Conservation (phyloP, 2,329 filamentous ascomycete genomes). For the Thielaviopsis euricoi region DNA sequence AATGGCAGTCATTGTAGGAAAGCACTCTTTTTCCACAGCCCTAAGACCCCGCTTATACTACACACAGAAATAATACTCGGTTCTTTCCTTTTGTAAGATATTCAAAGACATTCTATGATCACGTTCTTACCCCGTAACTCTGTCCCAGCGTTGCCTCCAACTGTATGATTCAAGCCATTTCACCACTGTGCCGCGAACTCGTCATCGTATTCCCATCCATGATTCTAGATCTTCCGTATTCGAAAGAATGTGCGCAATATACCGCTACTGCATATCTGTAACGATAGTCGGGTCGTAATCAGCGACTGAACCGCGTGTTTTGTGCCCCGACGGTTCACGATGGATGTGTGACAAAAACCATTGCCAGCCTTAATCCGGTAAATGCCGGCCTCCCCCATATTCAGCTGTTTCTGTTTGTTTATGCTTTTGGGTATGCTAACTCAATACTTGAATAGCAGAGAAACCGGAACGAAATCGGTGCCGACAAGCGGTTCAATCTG, state of each 20-base stretch:
- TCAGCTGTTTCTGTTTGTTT: neutral
- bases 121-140: neutral
- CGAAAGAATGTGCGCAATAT: neutral
- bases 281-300: neutral
- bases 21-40: neutral
- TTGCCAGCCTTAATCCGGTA: neutral
- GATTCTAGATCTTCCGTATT: neutral
- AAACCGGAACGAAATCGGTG: neutral
- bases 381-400: neutral
- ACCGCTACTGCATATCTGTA: neutral
- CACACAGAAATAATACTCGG: neutral
- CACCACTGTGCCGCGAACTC: neutral
- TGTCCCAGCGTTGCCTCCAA: neutral
- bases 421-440: neutral
- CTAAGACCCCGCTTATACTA: neutral
- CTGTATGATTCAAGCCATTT: neutral
- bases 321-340: neutral
- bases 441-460: neutral
- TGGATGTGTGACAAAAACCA: neutral
- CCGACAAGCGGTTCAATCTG: neutral
- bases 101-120: neutral
- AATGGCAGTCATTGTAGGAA: neutral
- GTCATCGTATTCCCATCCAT: neutral
- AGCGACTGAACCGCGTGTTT: neutral
- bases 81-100: neutral